Conservation (phyloP, 2,329 filamentous ascomycete species). For the Penicillium sp. region DNA sequence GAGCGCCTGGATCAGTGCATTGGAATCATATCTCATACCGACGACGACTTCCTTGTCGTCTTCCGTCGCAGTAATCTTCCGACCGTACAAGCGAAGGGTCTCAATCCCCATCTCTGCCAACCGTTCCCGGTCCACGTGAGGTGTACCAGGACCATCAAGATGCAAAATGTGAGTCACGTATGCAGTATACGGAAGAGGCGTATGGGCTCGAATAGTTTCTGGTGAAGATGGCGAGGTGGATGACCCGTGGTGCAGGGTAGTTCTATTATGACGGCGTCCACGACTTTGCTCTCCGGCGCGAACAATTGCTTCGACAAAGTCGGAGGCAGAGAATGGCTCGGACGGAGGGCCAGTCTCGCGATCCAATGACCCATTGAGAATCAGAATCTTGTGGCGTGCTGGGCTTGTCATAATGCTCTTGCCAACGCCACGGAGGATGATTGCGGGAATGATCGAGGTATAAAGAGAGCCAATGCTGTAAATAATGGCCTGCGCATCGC, state of each 20-base stretch:
- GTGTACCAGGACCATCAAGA: slow-evolving; percentile 65
- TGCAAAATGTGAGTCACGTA: slow-evolving; percentile 86
- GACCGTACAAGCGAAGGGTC: slow-evolving; percentile 70
- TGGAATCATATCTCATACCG: slow-evolving; percentile 68
- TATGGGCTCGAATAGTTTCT: slow-evolving; percentile 6
- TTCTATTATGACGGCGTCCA: slow-evolving; percentile 34
- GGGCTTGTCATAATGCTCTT: slow-evolving; percentile 54
- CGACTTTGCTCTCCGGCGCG: slow-evolving; percentile 68
- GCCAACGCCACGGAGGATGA: slow-evolving; percentile 74
- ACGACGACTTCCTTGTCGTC: slow-evolving; percentile 47
- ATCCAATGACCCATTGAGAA: slow-evolving; percentile 78
- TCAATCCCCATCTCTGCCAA: slow-evolving; percentile 68
- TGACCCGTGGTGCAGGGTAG: slow-evolving; percentile 1
- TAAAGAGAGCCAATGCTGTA: slow-evolving; percentile 95
- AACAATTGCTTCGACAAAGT: slow-evolving; percentile 77
- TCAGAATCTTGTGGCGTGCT: slow-evolving; percentile 67
- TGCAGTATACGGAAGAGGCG: slow-evolving; percentile 50
- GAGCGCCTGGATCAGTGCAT: slow-evolving; percentile 67
- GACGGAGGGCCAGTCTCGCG: slow-evolving; percentile 73
- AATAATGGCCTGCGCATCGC: slow-evolving; percentile 63
- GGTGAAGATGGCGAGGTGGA: slow-evolving; percentile 8
- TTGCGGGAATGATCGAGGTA: slow-evolving; percentile 77
- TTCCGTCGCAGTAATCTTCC: slow-evolving; percentile 46
- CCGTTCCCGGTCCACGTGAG: slow-evolving; percentile 62
- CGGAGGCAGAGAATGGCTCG: slow-evolving; percentile 64